Evolutionary conservation across 2,329 filamentous ascomycete species (phyloP), one percentile per base, ranked within the genome.

Genomic region (Paracoccidioides lutzii): DNA sequence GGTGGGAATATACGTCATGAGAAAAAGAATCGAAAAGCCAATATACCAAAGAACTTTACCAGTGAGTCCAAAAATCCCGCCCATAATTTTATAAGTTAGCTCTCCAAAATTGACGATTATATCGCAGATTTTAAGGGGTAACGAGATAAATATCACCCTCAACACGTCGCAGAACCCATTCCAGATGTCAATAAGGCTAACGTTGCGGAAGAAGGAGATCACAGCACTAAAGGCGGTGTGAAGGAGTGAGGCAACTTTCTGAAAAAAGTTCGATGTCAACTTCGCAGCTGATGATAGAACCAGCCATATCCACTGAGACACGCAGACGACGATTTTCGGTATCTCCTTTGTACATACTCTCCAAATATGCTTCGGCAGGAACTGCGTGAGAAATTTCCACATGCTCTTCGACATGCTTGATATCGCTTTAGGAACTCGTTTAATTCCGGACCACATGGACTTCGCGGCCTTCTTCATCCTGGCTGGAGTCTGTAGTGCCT

Each of bases 141-240:
- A 35, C 15, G 41, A 44, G 8, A 45, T 22, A n/a, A 53, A 53
- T 38, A 53, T 32, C 8, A 45, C 33, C 14, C 14, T 14, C 14
- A 45, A 37, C 28, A 53, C 33, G 33, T 44, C 52, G 42, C 52
- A 53, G 33, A 53, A 37, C 22, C 52, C 52, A 33, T 53, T 53
- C 52, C 52, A 53, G 5, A 53, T 45, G 30, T 53, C 52, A 14
- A 2, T 53, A 22, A 53, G 42, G 6, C 41, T 53, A 35, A 53
- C 41, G 22, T 14, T n/a, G 15, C 32, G 42, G 52, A 53, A 53
- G 41, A 53, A 53, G 30, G 52, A 37, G n/a, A 44, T 43, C n/a
- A 53, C 30, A 28, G 52, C 52, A 22, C 14, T 35, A 41, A 53
- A 12, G 15, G 30, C 42, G 22, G 52, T 53, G 45, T 53, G 52